Conservation (phyloP, 352 stramenopile genomes). For the Peronospora destructor region DNA sequence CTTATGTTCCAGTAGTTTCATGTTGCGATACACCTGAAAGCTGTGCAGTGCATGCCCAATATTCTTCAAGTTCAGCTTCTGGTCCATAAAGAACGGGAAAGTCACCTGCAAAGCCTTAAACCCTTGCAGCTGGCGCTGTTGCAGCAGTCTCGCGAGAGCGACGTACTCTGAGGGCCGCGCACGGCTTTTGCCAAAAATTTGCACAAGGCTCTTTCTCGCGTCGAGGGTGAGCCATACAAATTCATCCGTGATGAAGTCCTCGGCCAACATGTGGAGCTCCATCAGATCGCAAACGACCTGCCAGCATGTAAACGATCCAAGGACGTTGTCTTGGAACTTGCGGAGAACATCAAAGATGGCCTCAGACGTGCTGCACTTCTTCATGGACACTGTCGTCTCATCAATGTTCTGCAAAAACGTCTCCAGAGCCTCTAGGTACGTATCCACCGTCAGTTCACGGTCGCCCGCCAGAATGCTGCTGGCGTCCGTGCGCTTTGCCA, state of each 20-base stretch:
- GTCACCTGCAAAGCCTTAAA: constrained; percentile 78
- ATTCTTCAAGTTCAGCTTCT: constrained; percentile 79
- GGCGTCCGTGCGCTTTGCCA: constrained; percentile 52
- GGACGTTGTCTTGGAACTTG: constrained; percentile 57
- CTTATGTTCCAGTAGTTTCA: constrained; percentile 70
- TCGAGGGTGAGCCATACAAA: constrained; percentile 79
- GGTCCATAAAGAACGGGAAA: constrained; percentile 74
- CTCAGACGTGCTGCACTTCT: constrained; percentile 38
- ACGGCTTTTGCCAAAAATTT: constrained; percentile 77
- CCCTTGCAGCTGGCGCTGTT: constrained; percentile 68
- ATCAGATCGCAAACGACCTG: constrained; percentile 75
- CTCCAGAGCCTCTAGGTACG: constrained; percentile 62
- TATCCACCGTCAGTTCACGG: constrained; percentile 46
- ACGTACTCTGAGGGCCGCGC: constrained; percentile 64
- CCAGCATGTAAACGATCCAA: constrained; percentile 86
- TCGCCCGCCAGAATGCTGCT: constrained; percentile 45
- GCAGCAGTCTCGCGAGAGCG: constrained; percentile 52
- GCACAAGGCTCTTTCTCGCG: constrained; percentile 69
- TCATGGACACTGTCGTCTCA: constrained; percentile 47
- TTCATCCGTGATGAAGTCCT: constrained; percentile 52
- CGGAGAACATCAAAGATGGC: constrained; percentile 58
- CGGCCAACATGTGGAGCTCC: constrained; percentile 59
- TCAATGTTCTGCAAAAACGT: constrained; percentile 63
- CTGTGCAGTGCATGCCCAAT: constrained; percentile 73
- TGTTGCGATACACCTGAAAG: constrained; percentile 80